Base-by-base conservation (phyloP, 106 monocot genomes). In the Gastrodia elata region DNA sequence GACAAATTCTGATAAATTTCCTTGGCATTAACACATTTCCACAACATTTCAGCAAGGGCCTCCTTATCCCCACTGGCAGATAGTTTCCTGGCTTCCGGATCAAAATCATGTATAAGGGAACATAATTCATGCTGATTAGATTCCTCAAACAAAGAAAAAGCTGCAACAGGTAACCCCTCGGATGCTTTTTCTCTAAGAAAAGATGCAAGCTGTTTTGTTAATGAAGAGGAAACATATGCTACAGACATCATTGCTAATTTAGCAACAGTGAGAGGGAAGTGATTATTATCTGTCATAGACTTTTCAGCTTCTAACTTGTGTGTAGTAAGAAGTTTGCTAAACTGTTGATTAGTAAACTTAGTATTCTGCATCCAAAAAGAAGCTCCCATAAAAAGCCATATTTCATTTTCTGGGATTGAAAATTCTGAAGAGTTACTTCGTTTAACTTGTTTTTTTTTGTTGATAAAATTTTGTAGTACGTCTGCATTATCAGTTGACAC, bases 341-440 rank as follows among this genome's bases (percentile, higher is more conserved):
- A 72, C 22, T 80, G 73, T 38, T 83, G 55, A 74, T 79, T 74
- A 49, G 52, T 61, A 56, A 90, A 88, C 70, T 41, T 76, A 44
- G 39, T 78, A 15, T 88, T 26, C 43, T 73, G 82, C n/a, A 76
- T 75, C 93, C 90, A 97, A 46, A 97, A 74, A 79, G 73, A 93
- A 77, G 67, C 58, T 56, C 82, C 78, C 57, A 91, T 78, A 6
- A 97, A 30, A 16, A 76, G 72, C 97, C 92, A 91, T 40, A 58
- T 88, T 56, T 86, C 90, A 84, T 87, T 84, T 70, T 79, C 73
- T 64, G 81, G 65, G 27, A 77, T 73, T 32, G 46, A 33, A 40
- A 74, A 55, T 35, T 40, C 72, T 39, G 25, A 27, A 64, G 34
- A 36, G n/a, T 65, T 80, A 76, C 18, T 77, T 71, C 34, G 65